Base-by-base conservation (phyloP, 2,329 filamentous ascomycete species). In the Verticillium dahliae region DNA sequence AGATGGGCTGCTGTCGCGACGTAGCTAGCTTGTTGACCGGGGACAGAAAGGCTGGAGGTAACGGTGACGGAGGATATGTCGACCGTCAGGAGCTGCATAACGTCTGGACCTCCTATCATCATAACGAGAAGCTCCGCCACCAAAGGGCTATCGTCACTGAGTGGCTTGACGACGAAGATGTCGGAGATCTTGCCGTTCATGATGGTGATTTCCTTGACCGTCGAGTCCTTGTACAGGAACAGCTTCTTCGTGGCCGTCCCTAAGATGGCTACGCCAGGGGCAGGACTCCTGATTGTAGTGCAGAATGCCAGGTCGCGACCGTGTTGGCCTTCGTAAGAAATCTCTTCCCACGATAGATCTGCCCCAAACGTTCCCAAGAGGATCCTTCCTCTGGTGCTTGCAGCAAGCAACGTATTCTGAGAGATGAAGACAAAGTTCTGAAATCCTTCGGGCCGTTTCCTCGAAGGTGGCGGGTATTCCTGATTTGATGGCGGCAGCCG, bases 371-470 rank as follows among this genome's bases (percentile, higher is more conserved):
- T 69, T 1, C 79, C 81, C 0, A 83, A 65, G 4, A 89, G 75
- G 0, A 91, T 69, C 18, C 81, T 80, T 1, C 90, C 90, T 39
- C 82, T 81, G 0, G 81, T 86, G 0, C 87, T 88, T 0, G 80
- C 81, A 3, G 84, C 76, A 18, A 91, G 71, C 2, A 91, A 69
- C 1, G 75, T 71, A 3, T 77, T 70, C 3, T 81, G 73, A 0
- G 79, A 79, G 3, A 90, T 69, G 62, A 90, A 90, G 31, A 83
- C 81, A 68, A 90, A 92, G 54, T 83, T 80, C 61, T 85, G 83
- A 22, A 56, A 56, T 18, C 54, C 54, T 72, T 59, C 83, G 77
- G 56, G 74, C 77, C 3, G 64, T 60, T 18, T 65, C 65, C n/a
- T 41, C 37, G 11, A 62, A 54, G 6, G 39, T 52, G 34, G 62